A percentile compares a stretch with the other conserved stretches of the same genome.
Conservation (phyloP, 2,329 filamentous ascomycete genomes). For the Phyllosticta citriasiana region DNA sequence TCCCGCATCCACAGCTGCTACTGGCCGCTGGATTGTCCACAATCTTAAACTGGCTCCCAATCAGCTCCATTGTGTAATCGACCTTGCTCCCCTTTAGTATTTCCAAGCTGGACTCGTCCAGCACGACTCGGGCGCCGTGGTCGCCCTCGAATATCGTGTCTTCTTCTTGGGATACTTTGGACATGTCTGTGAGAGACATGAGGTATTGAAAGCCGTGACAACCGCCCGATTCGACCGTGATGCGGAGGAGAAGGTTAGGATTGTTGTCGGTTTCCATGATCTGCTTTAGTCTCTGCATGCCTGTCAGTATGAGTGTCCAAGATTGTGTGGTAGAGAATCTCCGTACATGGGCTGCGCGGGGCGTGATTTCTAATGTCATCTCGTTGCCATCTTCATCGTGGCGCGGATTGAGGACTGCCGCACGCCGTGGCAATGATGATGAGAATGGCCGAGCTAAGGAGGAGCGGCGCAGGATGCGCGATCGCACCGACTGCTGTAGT, state of each 20-base stretch:
- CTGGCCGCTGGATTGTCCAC: constrained; percentile 84
- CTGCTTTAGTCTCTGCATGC: constrained; percentile 53
- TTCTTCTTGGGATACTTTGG: constrained; percentile 51
- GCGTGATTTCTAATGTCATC: constrained; percentile 74
- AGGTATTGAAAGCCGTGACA: constrained; percentile 98
- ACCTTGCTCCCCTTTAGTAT: constrained; percentile 88
- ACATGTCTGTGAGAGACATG: constrained; percentile 65
- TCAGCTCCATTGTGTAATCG: constrained; percentile 93
- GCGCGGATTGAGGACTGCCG: constrained; percentile 56
- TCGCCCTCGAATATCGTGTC: constrained; percentile 78
- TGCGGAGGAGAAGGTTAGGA: constrained; percentile 74
- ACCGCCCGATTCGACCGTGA: constrained; percentile 85
- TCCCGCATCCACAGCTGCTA: constrained; percentile 94
- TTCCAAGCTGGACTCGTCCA: constrained; percentile 80
- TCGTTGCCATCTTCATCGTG: constrained; percentile 75
- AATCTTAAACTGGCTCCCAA: constrained; percentile 92
- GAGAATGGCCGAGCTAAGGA: background rate
- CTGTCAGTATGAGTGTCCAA: constrained; percentile 1
- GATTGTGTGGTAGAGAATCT: constrained; percentile 1
- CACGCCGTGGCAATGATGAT: constrained; percentile 13
- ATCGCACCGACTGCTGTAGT: background rate
- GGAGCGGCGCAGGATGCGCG: background rate
- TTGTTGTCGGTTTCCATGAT: constrained; percentile 49
- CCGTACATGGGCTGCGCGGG: constrained; percentile 66
- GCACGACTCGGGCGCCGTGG: constrained; percentile 63